Evolutionary conservation across 140 eudicot species (phyloP).

Genomic region (Stevia rebaudiana): DNA sequence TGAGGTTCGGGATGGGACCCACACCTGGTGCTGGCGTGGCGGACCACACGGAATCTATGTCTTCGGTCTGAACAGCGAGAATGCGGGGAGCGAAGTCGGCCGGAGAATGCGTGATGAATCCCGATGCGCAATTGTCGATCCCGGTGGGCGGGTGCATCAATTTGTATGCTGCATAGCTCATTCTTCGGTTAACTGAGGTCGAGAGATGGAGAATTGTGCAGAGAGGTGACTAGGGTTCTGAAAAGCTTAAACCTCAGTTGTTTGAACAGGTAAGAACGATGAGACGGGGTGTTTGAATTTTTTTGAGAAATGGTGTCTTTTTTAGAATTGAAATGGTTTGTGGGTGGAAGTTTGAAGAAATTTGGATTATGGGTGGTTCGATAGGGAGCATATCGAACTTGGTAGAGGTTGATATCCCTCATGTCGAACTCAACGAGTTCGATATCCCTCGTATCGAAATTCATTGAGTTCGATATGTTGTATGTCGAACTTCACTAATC

Average conservation of each 20-base stretch:
- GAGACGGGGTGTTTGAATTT: too few species aligned
- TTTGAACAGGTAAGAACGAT: constrained; percentile 13
- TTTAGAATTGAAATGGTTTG: too few species aligned
- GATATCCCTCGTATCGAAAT: too few species aligned
- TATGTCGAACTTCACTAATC: too few species aligned
- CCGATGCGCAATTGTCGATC: constrained; percentile 82
- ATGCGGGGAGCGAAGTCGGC: constrained; percentile 46
- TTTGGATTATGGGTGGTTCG: too few species aligned
- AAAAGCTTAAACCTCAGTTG: constrained; percentile 25
- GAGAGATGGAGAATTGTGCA: not conserved
- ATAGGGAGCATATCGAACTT: too few species aligned
- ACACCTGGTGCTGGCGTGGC: constrained; percentile 30
- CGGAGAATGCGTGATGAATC: constrained; percentile 73
- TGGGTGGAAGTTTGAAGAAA: too few species aligned
- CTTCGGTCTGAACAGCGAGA: constrained; percentile 43
- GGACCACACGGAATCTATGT: constrained; percentile 62
- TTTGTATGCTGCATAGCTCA: constrained; percentile 96
- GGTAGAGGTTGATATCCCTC: too few species aligned
- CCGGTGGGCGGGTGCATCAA: constrained; percentile 93
- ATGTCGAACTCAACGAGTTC: too few species aligned
- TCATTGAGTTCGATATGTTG: too few species aligned
- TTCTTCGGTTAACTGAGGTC: constrained; percentile 14
- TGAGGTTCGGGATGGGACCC: constrained; percentile 74
- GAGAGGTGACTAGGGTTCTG: constrained; percentile 28
- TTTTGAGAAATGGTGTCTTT: too few species aligned